Evolutionary conservation across 495 filamentous ascomycete species (phyloP), one percentile per base, ranked within the genome.

Genomic region (Annulohypoxylon moriforme): DNA sequence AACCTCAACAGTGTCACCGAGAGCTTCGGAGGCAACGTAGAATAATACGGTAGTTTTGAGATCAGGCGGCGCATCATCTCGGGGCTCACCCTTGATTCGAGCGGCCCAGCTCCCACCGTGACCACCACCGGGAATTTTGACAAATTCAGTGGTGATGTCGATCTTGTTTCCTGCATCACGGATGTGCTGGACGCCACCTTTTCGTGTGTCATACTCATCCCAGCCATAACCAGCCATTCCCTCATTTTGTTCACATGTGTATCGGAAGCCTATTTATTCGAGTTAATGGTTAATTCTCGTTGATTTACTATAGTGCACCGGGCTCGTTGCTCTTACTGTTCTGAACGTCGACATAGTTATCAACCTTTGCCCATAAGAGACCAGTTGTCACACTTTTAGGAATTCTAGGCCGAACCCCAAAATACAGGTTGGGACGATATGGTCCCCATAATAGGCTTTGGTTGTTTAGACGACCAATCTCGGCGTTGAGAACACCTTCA

Each of bases 161-260:
- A 99, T 84, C 61, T 85, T 87, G 80, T 99, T 99, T 31, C 88
- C 91, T 16, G 87, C 89, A 75, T 99, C 96, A 74, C 94, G 92
- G 60, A 99, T 94, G 18, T 91, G 92, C 83, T 99, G 92, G 22
- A 90, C 84, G 52, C 96, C 96, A 71, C 96, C 96, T 46, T 85
- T 89, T 53, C 96, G 86, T 20, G 93, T 89, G 78, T 98, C 96
- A 81, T 96, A 99, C 74, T 96, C 88, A 70, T 98, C 95, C 96
- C 96, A 99, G 66, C 95, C 96, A 77, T 99, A 99, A 36, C 96
- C 94, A 44, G 89, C 89, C 91, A 99, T 97, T 64, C 90, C 92
- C 76, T 97, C 93, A 77, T 94, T 86, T 79, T 99, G 96, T 77
- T 98, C 96, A 80, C 96, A 99, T 0, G 96, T 97, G 78, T 98